Evolutionary conservation across 306 rosid genomes (phyloP).

Genomic region (Rosa multiflora): DNA sequence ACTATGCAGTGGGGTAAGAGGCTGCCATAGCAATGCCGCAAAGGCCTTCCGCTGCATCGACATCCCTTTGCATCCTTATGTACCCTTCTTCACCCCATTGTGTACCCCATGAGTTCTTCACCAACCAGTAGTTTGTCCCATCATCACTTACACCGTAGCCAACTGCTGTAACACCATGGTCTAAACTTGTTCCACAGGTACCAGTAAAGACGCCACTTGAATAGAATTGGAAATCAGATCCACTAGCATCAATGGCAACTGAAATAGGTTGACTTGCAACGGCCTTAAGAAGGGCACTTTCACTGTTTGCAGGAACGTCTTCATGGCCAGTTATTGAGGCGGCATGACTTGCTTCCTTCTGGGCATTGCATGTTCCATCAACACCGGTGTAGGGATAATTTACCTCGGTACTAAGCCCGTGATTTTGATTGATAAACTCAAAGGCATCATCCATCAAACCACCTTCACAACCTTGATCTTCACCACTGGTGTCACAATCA

Average conservation of each 20-base stretch:
- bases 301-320: background rate
- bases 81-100: slow-evolving; percentile 30
- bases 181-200: background rate
- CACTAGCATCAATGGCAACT: background rate
- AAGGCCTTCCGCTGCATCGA: background rate
- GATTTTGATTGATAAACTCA: background rate
- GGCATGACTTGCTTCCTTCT: background rate
- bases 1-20: background rate
- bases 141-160: background rate
- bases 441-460: background rate
- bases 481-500: slow-evolving; percentile 20
- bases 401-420: background rate
- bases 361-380: background rate
- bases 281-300: background rate
- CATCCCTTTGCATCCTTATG: slow-evolving; percentile 17
- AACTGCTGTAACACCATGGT: slow-evolving; percentile 1
- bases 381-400: background rate
- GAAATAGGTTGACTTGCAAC: background rate
- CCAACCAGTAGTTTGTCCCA: background rate
- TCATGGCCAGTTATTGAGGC: slow-evolving; percentile 10
- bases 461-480: background rate
- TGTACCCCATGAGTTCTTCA: slow-evolving; percentile 30
- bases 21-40: background rate
- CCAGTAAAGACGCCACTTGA: slow-evolving; percentile 4
- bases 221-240: background rate